Evolutionary conservation across 495 filamentous ascomycete species (phyloP).

Genomic region (Thermothielavioides terrestris): DNA sequence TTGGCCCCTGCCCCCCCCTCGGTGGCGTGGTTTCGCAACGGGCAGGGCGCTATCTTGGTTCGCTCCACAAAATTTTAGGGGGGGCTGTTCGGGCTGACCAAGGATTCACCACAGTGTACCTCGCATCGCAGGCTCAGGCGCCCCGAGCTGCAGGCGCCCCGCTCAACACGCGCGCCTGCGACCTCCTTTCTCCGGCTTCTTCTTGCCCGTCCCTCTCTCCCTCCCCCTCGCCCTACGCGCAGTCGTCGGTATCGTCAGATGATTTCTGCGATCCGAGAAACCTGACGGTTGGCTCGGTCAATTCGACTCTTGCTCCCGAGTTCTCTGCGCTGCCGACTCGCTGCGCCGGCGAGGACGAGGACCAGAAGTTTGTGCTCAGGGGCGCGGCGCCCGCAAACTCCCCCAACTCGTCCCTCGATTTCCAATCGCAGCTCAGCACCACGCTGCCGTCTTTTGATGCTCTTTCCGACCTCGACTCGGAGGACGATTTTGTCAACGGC

Average conservation of each 20-base stretch:
- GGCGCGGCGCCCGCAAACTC: slow-evolving; percentile 47
- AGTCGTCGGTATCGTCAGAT: slow-evolving; percentile 56
- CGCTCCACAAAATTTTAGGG: neutral
- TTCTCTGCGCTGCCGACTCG: slow-evolving; percentile 51
- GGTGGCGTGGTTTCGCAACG: no score
- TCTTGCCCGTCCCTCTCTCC: slow-evolving; percentile 84
- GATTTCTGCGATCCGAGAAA: slow-evolving; percentile 94
- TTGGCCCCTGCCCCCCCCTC: neutral
- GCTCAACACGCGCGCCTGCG: slow-evolving; percentile 54
- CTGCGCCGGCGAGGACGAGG: slow-evolving; percentile 64
- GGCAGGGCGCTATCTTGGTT: neutral
- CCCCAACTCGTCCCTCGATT: slow-evolving; percentile 46
- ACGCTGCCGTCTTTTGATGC: slow-evolving; percentile 73
- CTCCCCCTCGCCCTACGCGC: slow-evolving; percentile 71
- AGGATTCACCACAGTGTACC: slow-evolving; percentile 56
- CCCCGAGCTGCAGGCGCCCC: slow-evolving; percentile 43
- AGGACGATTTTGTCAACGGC: slow-evolving; percentile 76
- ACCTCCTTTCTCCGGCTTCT: slow-evolving; percentile 59
- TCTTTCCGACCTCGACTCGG: slow-evolving; percentile 84
- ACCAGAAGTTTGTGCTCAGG: slow-evolving; percentile 62
- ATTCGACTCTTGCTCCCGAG: slow-evolving; percentile 48
- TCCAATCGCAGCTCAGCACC: slow-evolving; percentile 46
- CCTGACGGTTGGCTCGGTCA: slow-evolving; percentile 66
- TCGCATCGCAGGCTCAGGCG: slow-evolving; percentile 50
- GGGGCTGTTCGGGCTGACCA: slow-evolving; percentile 28